Conservation (phyloP, 768 basidiomycete species). For the Gautieria morchelliformis region DNA sequence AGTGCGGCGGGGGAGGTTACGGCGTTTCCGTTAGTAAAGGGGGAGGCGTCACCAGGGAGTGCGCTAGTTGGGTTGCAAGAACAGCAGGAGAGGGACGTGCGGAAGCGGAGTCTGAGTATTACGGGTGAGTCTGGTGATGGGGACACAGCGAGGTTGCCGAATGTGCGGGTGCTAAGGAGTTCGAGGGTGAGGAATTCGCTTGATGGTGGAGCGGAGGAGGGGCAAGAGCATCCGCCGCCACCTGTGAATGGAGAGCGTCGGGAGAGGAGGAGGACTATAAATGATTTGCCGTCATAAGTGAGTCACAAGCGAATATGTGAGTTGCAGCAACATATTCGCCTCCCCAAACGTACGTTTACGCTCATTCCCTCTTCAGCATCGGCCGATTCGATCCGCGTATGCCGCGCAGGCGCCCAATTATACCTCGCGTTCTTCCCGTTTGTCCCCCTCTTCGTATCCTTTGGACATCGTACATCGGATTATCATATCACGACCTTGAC, state of each 20-base stretch:
- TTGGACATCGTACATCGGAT: neutral
- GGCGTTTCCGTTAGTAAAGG: neutral
- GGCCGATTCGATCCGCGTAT: neutral
- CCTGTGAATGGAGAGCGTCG: neutral
- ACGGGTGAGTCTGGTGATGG: neutral
- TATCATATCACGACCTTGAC: neutral
- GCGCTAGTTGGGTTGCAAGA: conserved; percentile 5
- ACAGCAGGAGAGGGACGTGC: conserved; percentile 6
- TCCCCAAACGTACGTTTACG: neutral
- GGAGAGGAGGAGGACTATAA: conserved; percentile 4
- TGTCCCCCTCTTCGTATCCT: neutral
- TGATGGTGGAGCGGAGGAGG: neutral
- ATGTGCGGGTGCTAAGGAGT: neutral
- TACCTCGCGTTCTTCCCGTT: neutral
- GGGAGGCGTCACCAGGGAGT: neutral
- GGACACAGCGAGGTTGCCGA: neutral
- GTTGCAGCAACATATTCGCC: neutral
- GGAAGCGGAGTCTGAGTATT: neutral
- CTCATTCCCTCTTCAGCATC: neutral
- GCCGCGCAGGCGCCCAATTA: neutral
- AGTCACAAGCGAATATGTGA: neutral
- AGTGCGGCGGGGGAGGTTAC: conserved; percentile 2
- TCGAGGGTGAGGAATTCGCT: conserved; percentile 2
- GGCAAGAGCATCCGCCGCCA: neutral
- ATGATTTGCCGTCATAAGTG: conserved; percentile 1